Evolutionary conservation across 1,284 basidiomycete genomes (phyloP).

Genomic region (Tetrapyrgos nigripes): DNA sequence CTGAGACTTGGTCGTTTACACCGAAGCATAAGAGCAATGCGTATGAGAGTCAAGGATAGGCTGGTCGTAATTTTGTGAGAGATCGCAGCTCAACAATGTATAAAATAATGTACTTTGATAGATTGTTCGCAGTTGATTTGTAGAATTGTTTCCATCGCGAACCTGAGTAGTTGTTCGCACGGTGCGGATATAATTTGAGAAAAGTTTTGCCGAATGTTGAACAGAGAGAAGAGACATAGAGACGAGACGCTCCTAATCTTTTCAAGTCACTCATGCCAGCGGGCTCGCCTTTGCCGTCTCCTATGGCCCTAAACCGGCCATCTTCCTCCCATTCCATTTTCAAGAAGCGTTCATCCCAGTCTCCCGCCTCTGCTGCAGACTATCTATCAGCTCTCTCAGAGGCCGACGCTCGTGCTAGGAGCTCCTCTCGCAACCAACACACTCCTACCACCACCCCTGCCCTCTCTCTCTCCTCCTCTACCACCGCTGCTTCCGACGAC

Average conservation of each 20-base stretch:
- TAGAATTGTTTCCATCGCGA: too few species aligned
- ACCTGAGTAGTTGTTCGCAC: too few species aligned
- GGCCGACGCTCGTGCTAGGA: constrained; percentile 67
- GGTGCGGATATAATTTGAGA: background rate
- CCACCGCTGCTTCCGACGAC: constrained; percentile 69
- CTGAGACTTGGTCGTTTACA: constrained; percentile 52
- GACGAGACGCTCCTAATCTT: background rate
- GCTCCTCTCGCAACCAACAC: constrained; percentile 45
- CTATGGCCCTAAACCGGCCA: constrained; percentile 24
- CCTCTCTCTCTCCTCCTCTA: constrained; percentile 71
- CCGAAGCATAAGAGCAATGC: constrained; percentile 62
- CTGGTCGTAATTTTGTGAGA: too few species aligned
- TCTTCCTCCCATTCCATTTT: constrained; percentile 63
- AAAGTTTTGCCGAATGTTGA: background rate
- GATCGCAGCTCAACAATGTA: too few species aligned
- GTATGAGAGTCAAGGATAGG: constrained; percentile 49
- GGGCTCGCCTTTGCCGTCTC: constrained; percentile 19
- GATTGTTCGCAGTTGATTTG: too few species aligned
- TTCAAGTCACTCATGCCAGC: constrained; percentile 10
- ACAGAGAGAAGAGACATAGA: background rate
- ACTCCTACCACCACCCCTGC: constrained; percentile 66
- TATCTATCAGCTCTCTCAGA: constrained; percentile 76
- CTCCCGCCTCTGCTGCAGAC: constrained; percentile 63
- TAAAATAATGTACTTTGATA: too few species aligned
- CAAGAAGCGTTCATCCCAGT: constrained; percentile 61